Evolutionary conservation across 1,284 basidiomycete genomes (phyloP).

Genomic region (Quambalaria eucalypti): DNA sequence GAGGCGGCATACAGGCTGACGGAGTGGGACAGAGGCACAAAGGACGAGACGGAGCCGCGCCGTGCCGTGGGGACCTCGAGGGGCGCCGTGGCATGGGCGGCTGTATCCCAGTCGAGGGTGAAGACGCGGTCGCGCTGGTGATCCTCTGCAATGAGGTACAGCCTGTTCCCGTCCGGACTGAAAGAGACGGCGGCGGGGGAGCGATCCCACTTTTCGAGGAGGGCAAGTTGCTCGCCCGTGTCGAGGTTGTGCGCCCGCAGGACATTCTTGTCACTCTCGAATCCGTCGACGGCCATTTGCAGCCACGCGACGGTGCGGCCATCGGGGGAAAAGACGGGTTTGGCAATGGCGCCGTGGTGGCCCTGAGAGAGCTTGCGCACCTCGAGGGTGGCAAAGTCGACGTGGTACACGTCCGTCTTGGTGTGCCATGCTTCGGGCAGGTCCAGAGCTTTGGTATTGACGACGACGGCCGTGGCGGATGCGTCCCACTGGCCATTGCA

Average conservation of each 20-base stretch:
- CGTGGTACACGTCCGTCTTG: slow-evolving; percentile 18
- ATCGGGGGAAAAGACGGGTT: slow-evolving; percentile 17
- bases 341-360: slow-evolving; percentile 17
- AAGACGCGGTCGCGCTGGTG: slow-evolving; percentile 15
- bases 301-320: slow-evolving; percentile 25
- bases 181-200: slow-evolving; percentile 17
- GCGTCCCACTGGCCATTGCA: slow-evolving; percentile 18
- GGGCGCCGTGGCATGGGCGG: not conserved
- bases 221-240: not conserved
- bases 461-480: slow-evolving; percentile 12
- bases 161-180: slow-evolving; percentile 5
- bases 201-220: slow-evolving; percentile 21
- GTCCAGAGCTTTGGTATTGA: slow-evolving; percentile 25
- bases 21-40: slow-evolving; percentile 6
- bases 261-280: slow-evolving; percentile 24
- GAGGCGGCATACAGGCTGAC: slow-evolving; percentile 7
- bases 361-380: slow-evolving; percentile 7
- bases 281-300: slow-evolving; percentile 32
- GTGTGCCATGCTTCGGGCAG: slow-evolving; percentile 27
- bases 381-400: slow-evolving; percentile 9
- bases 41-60: slow-evolving; percentile 3
- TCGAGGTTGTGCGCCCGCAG: slow-evolving; percentile 14
- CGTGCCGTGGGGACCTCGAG: not conserved
- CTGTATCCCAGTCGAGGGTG: slow-evolving; percentile 1
- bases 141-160: slow-evolving; percentile 14